Evolutionary conservation across 163 green algal species (phyloP).

Genomic region (Prototheca wickerhamii): DNA sequence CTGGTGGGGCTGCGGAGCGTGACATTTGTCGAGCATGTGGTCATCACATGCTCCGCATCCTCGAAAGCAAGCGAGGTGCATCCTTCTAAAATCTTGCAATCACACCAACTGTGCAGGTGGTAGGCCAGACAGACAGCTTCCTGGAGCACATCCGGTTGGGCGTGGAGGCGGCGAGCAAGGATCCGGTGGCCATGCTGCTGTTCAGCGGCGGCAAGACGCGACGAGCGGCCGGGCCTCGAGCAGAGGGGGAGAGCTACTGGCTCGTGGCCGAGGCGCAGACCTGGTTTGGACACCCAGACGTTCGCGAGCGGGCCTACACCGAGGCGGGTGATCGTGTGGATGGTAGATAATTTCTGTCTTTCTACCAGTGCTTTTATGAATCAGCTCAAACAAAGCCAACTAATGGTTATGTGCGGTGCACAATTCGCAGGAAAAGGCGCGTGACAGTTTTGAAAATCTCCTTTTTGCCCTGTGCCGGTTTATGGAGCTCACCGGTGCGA

Average conservation of each 20-base stretch:
- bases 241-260: conserved; percentile 78
- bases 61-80: not conserved
- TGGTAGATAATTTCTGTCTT: conserved; percentile 83
- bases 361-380: conserved; percentile 64
- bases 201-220: conserved; percentile 79
- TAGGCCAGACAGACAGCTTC: conserved; percentile 64
- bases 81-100: not conserved
- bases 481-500: conserved; percentile 45
- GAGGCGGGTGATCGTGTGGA: conserved; percentile 74
- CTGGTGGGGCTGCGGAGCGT: no score
- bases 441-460: conserved; percentile 85
- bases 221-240: conserved; percentile 53
- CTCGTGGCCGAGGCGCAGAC: conserved; percentile 57
- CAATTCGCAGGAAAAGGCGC: conserved; percentile 68
- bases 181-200: conserved; percentile 62
- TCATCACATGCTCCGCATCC: not conserved
- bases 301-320: conserved; percentile 45
- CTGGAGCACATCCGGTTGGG: conserved; percentile 74
- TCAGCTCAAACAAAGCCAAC: not conserved
- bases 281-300: conserved; percentile 61
- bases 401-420: no score
- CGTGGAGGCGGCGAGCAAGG: conserved; percentile 44
- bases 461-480: conserved; percentile 78
- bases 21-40: not conserved
- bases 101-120: conserved; percentile 8